phyloP scores from a whole-genome alignment of 2,329 filamentous ascomycete species.

The Trichoderma polysporum region DNA sequence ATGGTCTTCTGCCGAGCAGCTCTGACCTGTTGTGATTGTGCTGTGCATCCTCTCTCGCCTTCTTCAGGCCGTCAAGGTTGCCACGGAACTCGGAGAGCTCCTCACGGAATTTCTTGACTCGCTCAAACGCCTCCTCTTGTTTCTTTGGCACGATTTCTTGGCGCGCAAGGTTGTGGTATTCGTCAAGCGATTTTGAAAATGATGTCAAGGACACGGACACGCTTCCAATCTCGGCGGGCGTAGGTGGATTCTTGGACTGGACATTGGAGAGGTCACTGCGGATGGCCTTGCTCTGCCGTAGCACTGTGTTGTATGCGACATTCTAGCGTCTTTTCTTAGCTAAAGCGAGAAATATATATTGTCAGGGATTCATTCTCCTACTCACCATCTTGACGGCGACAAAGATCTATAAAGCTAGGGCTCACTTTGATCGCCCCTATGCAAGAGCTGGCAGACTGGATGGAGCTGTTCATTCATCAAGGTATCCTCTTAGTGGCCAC shows the following conservation, averaged over 20 bases:
- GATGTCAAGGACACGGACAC: conserved; percentile 75
- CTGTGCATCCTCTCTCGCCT: conserved; percentile 71
- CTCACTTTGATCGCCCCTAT: neutral
- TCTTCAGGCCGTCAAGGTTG: conserved; percentile 75
- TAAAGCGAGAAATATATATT: neutral
- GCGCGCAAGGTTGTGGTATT: conserved; percentile 81
- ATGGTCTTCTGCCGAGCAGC: conserved; percentile 80
- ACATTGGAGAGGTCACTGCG: conserved; percentile 74
- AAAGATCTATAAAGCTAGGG: neutral
- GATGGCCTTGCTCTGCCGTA: conserved; percentile 80
- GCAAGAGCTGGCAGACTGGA: neutral
- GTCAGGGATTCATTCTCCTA: neutral
- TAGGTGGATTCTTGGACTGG: conserved; percentile 62
- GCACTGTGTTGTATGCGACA: conserved; percentile 78
- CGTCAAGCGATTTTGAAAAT: conserved; percentile 86
- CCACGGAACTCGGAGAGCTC: conserved; percentile 79
- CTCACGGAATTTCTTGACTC: conserved; percentile 78
- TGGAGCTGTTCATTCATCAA: neutral
- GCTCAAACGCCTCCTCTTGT: conserved; percentile 84
- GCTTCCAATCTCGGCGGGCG: conserved; percentile 59
- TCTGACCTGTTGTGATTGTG: conserved; percentile 70
- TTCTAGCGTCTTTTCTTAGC: conserved; percentile 53
- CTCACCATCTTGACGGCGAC: conserved; percentile 11
- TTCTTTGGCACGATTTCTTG: conserved; percentile 90
- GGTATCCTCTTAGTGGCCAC: conserved; percentile 27